Percentiles rank a stretch among this genome's conserved stretches.
These are phyloP conservation scores for Candida pseudoviswanathii DNA, from an alignment of 1,139 yeast genomes.

Conservation along the genomic window DNA sequence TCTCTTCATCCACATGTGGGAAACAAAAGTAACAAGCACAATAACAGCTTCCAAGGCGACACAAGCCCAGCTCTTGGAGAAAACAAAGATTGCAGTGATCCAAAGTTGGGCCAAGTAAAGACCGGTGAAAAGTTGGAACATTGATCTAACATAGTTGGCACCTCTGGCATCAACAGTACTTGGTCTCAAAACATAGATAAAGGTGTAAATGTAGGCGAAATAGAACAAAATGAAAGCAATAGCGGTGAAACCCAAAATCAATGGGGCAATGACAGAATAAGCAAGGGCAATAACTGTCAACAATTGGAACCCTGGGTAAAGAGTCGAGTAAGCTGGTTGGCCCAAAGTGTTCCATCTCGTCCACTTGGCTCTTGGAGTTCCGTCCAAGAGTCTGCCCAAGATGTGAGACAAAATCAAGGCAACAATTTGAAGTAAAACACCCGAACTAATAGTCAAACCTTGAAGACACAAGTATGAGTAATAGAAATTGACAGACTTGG, in stretches of 20 bases:
- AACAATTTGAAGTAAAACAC: slow-evolving; percentile 43
- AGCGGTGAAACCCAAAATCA: slow-evolving; percentile 50
- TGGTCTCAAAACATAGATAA: slow-evolving; percentile 59
- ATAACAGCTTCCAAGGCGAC: slow-evolving; percentile 62
- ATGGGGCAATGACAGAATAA: slow-evolving; percentile 47
- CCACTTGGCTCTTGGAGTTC: slow-evolving; percentile 53
- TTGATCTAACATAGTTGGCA: slow-evolving; percentile 63
- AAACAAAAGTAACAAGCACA: slow-evolving; percentile 51
- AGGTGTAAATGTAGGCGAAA: slow-evolving; percentile 61
- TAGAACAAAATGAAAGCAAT: slow-evolving; percentile 50
- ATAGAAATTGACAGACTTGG: slow-evolving; percentile 74
- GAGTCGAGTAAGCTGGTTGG: slow-evolving; percentile 43
- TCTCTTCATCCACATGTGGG: slow-evolving; percentile 59
- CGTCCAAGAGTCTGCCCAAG: slow-evolving; percentile 48
- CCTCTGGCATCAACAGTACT: slow-evolving; percentile 61
- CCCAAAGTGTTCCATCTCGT: slow-evolving; percentile 44
- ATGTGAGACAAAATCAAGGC: slow-evolving; percentile 48
- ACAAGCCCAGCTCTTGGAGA: slow-evolving; percentile 74
- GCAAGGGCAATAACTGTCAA: slow-evolving; percentile 41
- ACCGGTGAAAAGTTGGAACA: slow-evolving; percentile 67
- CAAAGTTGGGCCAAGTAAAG: slow-evolving; percentile 68
- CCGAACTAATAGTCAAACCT: slow-evolving; percentile 45
- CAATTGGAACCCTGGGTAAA: slow-evolving; percentile 44
- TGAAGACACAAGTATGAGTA: slow-evolving; percentile 52
- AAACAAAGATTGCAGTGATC: slow-evolving; percentile 66